phyloP scores from a whole-genome alignment of 441 rosid species.

The Aquilaria agallochum region DNA sequence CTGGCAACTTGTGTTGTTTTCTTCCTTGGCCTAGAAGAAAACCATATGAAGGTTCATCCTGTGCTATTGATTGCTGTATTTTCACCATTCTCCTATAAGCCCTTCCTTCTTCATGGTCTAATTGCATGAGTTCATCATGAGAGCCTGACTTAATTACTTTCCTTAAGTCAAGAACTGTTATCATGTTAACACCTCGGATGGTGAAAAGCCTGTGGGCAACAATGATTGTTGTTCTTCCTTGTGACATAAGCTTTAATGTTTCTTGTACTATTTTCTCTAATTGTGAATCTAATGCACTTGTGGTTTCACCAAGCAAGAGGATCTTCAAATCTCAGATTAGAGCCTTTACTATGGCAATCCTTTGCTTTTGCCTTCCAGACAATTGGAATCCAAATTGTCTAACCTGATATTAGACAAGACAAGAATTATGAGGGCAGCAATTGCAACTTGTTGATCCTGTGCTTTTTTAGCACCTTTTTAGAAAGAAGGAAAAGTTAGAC shows the following conservation, averaged over 20 bases:
- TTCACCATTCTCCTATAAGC: conserved; percentile 32
- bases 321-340: conserved; percentile 34
- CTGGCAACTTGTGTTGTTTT: conserved; percentile 3
- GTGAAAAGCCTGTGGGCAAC: conserved; percentile 41
- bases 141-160: conserved; percentile 38
- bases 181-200: conserved; percentile 29
- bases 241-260: conserved; percentile 37
- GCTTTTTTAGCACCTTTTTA: too few relatives aligned
- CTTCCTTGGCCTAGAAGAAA: conserved; percentile 5
- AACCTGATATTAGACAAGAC: conserved; percentile 22
- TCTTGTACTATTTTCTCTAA: conserved; percentile 39
- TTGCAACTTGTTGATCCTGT: neutral
- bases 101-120: conserved; percentile 26
- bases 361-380: conserved; percentile 48
- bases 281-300: conserved; percentile 41
- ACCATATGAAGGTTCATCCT: conserved; percentile 14
- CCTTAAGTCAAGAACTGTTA: conserved; percentile 32
- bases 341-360: conserved; percentile 43
- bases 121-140: conserved; percentile 31
- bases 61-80: conserved; percentile 24
- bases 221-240: conserved; percentile 34
- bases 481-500: too few relatives aligned
- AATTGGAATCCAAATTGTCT: conserved; percentile 40
- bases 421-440: neutral
- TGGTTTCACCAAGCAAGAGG: conserved; percentile 37